Evolutionary conservation across 768 basidiomycete species (phyloP), one percentile per base, ranked within the genome.

Genomic region (Myochromella boudieri): DNA sequence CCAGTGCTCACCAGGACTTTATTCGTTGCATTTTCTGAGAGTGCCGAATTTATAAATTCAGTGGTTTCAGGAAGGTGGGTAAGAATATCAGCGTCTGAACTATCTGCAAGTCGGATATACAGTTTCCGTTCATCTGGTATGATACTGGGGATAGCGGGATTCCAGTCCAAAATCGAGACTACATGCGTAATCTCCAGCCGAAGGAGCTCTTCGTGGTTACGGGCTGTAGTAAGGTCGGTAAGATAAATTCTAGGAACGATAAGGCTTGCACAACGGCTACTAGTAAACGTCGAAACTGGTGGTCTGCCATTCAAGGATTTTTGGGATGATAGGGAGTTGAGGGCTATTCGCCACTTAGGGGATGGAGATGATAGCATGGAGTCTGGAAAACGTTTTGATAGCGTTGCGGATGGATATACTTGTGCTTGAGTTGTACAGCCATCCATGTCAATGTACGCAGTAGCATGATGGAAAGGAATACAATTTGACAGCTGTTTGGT

Each of bases 101-200:
- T 39, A 48, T 74, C 72, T 18, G 55, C 52, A 27, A 74, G 52
- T 22, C 54, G 45, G 29, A 91, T 71, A 52, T 82, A 83, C 49
- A 90, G 62, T 46, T 54, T 67, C 34, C 60, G 60, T 17, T 67
- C 58, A n/a, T 50, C 66, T 17, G 65, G 62, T 45, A 87, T 72
- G 34, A 66, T 56, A 14, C 67, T 63, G 5, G 78, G 78, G 48
- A 81, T 64, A 9, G 56, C 60, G 7, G 78, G 76, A 15, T 66
- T 65, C 27, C 65, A 53, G 46, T 89, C 85, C 37, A 89, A 51
- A 25, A 84, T 75, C 20, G 82, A 85, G 21, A 91, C 63, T 49
- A 91, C 68, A 65, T 91, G 89, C 1, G 88, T 91, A 53, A 89
- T 78, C 10, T 84, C 84, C 5, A 87, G 74, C 17, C 64, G 65